These are phyloP conservation scores for Ochetophila trinervis DNA, from an alignment of 306 rosid genomes.

Conservation along the genomic window DNA sequence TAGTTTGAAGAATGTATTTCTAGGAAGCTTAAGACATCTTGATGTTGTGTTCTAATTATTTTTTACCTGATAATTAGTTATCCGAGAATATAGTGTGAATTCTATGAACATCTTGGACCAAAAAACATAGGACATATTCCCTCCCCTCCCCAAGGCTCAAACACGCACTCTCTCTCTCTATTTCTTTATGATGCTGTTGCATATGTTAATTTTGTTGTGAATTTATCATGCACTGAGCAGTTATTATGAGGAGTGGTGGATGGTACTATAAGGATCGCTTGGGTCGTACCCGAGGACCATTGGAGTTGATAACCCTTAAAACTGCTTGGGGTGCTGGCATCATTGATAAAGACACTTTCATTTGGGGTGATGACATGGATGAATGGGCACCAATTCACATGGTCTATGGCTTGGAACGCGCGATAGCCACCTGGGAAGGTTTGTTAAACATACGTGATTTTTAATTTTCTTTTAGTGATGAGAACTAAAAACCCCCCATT, in stretches of 20 bases:
- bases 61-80: neutral
- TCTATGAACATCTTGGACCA: neutral
- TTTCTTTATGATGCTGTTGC: neutral
- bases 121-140: neutral
- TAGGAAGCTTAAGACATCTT: neutral
- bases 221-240: conserved; percentile 27
- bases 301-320: conserved; percentile 66
- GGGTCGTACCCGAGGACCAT: conserved; percentile 85
- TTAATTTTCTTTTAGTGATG: conserved; percentile 2
- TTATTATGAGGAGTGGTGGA: conserved; percentile 84
- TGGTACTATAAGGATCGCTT: conserved; percentile 86
- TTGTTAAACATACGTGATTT: conserved; percentile 18
- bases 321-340: conserved; percentile 95
- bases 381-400: conserved; percentile 95
- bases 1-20: conserved; percentile 3
- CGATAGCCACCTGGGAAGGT: conserved; percentile 99
- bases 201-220: neutral
- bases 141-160: neutral
- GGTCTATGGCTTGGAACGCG: conserved; percentile 92
- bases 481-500: neutral
- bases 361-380: conserved; percentile 99
- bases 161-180: neutral
- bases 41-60: neutral
- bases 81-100: neutral
- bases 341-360: conserved; percentile 88